Evolutionary conservation across 257 asterid genomes (phyloP).

Genomic region (Prunella vulgaris): DNA sequence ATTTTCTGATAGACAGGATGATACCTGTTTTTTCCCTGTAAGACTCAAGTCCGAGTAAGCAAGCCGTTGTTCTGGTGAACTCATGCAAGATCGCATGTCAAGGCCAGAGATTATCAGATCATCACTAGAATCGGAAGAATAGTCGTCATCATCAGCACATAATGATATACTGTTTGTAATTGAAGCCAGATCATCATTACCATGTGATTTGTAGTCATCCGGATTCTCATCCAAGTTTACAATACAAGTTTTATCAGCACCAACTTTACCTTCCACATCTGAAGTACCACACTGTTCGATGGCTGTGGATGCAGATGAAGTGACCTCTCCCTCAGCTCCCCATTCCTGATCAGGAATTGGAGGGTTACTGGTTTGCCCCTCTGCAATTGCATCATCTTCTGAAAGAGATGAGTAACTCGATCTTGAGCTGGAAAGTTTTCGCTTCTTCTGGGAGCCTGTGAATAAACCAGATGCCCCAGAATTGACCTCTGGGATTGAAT

Average conservation of each 20-base stretch:
- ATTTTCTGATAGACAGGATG: constrained; percentile 30
- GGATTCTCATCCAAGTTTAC: constrained; percentile 24
- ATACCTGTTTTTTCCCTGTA: constrained; percentile 13
- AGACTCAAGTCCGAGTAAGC: constrained; percentile 27
- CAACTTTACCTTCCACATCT: constrained; percentile 23
- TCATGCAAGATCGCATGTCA: constrained; percentile 30
- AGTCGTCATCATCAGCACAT: constrained; percentile 25
- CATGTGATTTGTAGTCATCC: constrained; percentile 22
- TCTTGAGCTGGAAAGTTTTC: constrained; percentile 36
- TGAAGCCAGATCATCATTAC: constrained; percentile 21
- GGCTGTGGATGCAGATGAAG: constrained; percentile 25
- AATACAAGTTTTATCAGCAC: constrained; percentile 17
- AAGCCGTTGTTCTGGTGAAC: constrained; percentile 47
- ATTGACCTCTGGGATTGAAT: constrained; percentile 23
- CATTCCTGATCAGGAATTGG: constrained; percentile 30
- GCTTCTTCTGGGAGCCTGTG: constrained; percentile 33
- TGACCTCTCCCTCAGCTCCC: constrained; percentile 35
- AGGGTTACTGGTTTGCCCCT: constrained; percentile 22
- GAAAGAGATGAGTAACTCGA: constrained; percentile 23
- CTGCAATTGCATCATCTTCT: constrained; percentile 31
- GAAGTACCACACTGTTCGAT: constrained; percentile 13
- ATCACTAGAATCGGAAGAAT: constrained; percentile 34
- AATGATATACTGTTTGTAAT: constrained; percentile 19
- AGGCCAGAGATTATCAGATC: constrained; percentile 33
- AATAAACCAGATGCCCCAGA: constrained; percentile 26